phyloP scores from a whole-genome alignment of 306 rosid species.

The Cucumis sativus region Cucumber_9930_V3 NC_026660.2:20829501-20830000 shows the following conservation, averaged over 20 bases:
- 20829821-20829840: constrained; percentile 39
- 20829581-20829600: not conserved
- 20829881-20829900: constrained; percentile 17
- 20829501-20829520: too few species aligned
- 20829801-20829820: constrained; percentile 34
- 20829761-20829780: constrained; percentile 27
- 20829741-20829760: not conserved
- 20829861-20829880: constrained; percentile 38
- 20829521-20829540: too few species aligned
- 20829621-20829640: too few species aligned
- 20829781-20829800: constrained; percentile 23
- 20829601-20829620: too few species aligned
- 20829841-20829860: constrained; percentile 51
- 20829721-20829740: not conserved
- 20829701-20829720: too few species aligned
- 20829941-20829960: constrained; percentile 16
- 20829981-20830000: constrained; percentile 36
- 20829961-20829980: constrained; percentile 33
- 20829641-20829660: too few species aligned
- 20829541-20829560: too few species aligned
- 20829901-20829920: constrained; percentile 41
- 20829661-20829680: too few species aligned
- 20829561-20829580: too few species aligned
- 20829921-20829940: constrained; percentile 20
- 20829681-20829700: too few species aligned